These are phyloP conservation scores for Cyberlindnera euphorbiae DNA, from an alignment of 805 yeast genomes.

Conservation along the genomic window DNA sequence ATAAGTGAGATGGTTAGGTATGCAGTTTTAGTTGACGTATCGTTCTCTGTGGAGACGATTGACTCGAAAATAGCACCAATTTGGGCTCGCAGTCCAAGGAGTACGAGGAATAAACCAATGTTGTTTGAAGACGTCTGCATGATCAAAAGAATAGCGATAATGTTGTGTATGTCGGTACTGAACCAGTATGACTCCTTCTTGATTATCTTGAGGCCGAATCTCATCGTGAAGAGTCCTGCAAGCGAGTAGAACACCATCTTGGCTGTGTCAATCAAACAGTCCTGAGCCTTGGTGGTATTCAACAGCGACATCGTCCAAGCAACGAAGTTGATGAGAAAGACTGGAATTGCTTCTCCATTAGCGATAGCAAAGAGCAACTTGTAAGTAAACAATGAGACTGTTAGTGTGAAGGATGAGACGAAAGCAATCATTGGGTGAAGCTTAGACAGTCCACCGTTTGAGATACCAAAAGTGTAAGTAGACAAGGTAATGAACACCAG, in stretches of 20 bases:
- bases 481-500: constrained; percentile 38
- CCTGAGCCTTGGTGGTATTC: constrained; percentile 27
- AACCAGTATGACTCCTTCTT: constrained; percentile 15
- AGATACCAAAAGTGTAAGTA: constrained; percentile 23
- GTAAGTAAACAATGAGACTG: constrained; percentile 44
- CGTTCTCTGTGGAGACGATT: background rate
- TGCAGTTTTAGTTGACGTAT: constrained; percentile 4
- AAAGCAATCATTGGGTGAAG: constrained; percentile 35
- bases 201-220: constrained; percentile 22
- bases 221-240: constrained; percentile 27
- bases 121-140: constrained; percentile 46
- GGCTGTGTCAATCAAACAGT: constrained; percentile 32
- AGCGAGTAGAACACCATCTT: constrained; percentile 32
- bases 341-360: constrained; percentile 53
- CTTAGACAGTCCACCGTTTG: constrained; percentile 22
- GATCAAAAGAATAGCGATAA: constrained; percentile 37
- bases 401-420: constrained; percentile 40
- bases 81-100: constrained; percentile 26
- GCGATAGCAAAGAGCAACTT: constrained; percentile 49
- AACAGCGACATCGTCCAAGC: constrained; percentile 28
- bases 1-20: constrained; percentile 27
- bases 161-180: constrained; percentile 34
- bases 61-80: constrained; percentile 9
- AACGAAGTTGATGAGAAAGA: constrained; percentile 26
- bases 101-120: constrained; percentile 44